These are phyloP conservation scores for Quercus bicolor DNA, from an alignment of 306 rosid genomes.

Conservation along the genomic window DNA sequence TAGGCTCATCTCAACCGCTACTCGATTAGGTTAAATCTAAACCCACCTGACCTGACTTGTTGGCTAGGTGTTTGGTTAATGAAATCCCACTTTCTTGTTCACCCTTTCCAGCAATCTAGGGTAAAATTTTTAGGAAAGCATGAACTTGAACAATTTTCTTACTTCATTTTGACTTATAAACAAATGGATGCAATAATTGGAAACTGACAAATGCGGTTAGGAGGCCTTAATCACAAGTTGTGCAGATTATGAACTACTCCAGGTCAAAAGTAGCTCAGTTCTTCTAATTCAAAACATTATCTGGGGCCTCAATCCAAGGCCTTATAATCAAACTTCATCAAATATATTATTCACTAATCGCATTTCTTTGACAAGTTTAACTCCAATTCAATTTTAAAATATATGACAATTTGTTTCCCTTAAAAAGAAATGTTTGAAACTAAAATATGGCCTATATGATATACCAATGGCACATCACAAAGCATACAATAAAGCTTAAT, in stretches of 20 bases:
- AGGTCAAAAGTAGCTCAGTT: conserved; percentile 18
- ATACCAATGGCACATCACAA: neutral
- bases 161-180: neutral
- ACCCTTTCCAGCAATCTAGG: neutral
- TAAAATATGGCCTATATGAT: neutral
- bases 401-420: neutral
- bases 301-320: no score
- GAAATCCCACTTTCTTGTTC: neutral
- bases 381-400: neutral
- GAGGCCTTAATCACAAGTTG: conserved; percentile 7
- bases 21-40: no score
- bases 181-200: conserved; percentile 12
- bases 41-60: no score
- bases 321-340: conserved; percentile 1
- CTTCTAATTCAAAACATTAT: neutral
- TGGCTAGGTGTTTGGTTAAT: neutral
- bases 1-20: no score
- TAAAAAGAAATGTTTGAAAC: no score
- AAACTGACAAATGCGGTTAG: neutral
- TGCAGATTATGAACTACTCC: neutral
- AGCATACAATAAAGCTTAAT: neutral
- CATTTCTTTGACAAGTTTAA: neutral
- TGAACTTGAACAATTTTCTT: neutral
- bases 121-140: neutral
- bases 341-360: neutral